phyloP scores from a whole-genome alignment of 139 green algal species.

The Dunaliella primolecta region DNA sequence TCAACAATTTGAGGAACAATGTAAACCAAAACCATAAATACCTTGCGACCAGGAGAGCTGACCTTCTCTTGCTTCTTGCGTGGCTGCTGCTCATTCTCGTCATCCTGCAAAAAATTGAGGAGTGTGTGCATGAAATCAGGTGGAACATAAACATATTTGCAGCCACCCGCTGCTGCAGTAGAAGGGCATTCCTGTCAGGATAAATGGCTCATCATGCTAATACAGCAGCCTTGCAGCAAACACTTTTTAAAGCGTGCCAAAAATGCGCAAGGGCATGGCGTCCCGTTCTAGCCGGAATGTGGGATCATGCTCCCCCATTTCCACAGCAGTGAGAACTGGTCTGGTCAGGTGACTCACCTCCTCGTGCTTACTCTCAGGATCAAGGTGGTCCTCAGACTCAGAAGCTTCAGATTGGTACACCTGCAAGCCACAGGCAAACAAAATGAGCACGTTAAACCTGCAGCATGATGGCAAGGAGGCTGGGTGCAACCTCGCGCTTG shows the following conservation, averaged over 20 bases:
- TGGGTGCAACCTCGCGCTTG: not conserved
- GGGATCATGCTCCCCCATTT: no score
- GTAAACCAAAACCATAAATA: not conserved
- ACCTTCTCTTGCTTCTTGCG: not conserved
- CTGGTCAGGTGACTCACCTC: not conserved
- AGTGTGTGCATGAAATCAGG: not conserved
- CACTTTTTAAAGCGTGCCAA: no score
- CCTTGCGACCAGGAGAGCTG: not conserved
- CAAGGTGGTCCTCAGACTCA: not conserved
- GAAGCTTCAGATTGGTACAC: not conserved
- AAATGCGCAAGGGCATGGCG: no score
- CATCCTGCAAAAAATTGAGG: not conserved
- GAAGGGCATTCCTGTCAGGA: not conserved
- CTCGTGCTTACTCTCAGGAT: not conserved
- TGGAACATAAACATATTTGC: not conserved
- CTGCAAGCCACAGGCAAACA: not conserved
- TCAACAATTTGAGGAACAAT: not conserved
- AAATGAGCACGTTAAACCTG: not conserved
- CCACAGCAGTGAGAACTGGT: no score
- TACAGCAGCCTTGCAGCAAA: no score
- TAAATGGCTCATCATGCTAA: no score
- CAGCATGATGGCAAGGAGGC: not conserved
- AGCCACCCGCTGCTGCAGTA: not conserved
- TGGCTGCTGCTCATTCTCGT: not conserved
- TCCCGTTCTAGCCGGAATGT: no score